Percentiles rank a stretch among this genome's conserved stretches.
Conservation (phyloP, 208 protist species). For the Trypanosoma brucei region DNA sequence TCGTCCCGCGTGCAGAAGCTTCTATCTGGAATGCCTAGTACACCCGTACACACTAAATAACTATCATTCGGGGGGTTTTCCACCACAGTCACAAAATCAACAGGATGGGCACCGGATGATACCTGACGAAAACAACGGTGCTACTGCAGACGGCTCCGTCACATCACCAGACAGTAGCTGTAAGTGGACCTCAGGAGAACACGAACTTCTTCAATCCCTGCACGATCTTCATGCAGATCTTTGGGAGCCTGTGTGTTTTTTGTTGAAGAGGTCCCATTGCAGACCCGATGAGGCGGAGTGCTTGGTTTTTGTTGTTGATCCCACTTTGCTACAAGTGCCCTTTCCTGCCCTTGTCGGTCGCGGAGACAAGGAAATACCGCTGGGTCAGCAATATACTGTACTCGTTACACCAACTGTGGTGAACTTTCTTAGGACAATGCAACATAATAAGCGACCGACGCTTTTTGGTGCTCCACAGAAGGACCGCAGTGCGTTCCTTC, state of each 20-base stretch:
- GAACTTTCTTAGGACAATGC: conserved; percentile 53
- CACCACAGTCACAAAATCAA: background rate
- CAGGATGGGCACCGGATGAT: too few relatives aligned
- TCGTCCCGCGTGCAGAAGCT: conserved; percentile 42
- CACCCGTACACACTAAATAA: conserved; percentile 57
- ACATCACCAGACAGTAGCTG: background rate
- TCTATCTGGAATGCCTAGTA: conserved; percentile 56
- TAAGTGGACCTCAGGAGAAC: background rate
- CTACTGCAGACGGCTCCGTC: too few relatives aligned
- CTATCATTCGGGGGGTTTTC: conserved; percentile 40
- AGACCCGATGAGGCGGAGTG: conserved; percentile 43
- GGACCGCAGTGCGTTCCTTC: conserved; percentile 25
- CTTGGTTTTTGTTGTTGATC: conserved; percentile 74
- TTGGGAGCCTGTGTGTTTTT: conserved; percentile 56
- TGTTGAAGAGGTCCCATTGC: conserved; percentile 32
- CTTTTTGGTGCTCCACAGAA: conserved; percentile 7
- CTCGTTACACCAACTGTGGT: conserved; percentile 64
- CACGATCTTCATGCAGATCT: conserved; percentile 73
- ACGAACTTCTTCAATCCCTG: conserved; percentile 35
- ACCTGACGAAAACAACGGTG: too few relatives aligned
- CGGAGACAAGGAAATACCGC: conserved; percentile 13
- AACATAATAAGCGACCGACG: conserved; percentile 3
- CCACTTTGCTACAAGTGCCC: conserved; percentile 66
- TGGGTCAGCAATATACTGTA: conserved; percentile 57
- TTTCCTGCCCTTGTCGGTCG: conserved; percentile 52